Evolutionary conservation across 768 basidiomycete species (phyloP), one percentile per base, ranked within the genome.

Genomic region (Lactarius hatsudake): DNA sequence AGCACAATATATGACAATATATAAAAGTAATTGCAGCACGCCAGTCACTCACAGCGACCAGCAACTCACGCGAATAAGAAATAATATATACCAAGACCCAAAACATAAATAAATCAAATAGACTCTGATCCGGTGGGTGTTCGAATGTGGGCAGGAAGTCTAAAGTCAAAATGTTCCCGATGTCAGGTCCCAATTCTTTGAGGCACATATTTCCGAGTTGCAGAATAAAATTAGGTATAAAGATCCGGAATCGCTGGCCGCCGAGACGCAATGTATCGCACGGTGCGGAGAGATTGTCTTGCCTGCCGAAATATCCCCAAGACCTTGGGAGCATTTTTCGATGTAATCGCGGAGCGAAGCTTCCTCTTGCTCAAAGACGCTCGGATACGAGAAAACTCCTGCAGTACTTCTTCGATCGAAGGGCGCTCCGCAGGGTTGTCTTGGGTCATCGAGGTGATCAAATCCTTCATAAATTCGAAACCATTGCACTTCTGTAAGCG

Each of bases 391-490:
- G 32, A n/a, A 12, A 65, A 65, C 15, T 13, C 34, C 23, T 36
- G 12, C 7, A 69, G 48, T 13, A 70, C 69, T 3, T 59, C 61
- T 45, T 54, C 63, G 34, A 69, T 69, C 28, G 69, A 74, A 40
- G 77, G 77, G 5, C 78, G 73, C 34, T 59, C 53, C 3, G 57
- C 32, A 0, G 78, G 78, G 55, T 75, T 71, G 1, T 62, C 63
- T 5, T 66, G 69, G 0, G 71, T 69, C 77, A 78, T 78, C 4
- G 67, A 63, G 3, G 54, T 43, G 5, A 77, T 58, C 4, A 79
- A 66, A 18, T 69, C 64, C 43, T 53, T 17, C 71, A 78, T 61
- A 66, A 76, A 76, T 2, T 71, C 73, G 18, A 74, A 51, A 28
- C 71, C 71, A 36, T 57, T 23, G 45, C 64, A 71, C 53, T 62